phyloP scores from a whole-genome alignment of 164 flowering plant genomes.

The Santalum album region DNA sequence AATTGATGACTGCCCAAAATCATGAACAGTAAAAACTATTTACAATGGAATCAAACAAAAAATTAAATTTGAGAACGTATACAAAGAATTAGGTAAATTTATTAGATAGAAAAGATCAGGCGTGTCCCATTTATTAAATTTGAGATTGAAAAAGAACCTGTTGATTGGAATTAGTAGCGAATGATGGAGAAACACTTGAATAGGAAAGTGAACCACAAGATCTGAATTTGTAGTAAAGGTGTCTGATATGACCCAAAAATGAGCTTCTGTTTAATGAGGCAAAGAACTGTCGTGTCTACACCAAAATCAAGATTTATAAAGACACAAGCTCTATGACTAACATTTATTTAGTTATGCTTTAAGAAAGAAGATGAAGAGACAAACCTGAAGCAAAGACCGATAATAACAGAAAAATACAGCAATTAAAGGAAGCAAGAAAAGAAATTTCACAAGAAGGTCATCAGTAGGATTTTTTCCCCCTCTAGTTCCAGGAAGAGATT shows the following conservation, averaged over 20 bases:
- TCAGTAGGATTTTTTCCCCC: constrained; percentile 82
- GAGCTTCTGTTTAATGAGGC: constrained; percentile 40
- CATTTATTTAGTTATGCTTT: not conserved
- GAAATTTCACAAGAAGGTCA: constrained; percentile 44
- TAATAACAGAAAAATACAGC: constrained; percentile 42
- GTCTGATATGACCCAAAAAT: constrained; percentile 48
- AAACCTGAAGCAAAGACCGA: constrained; percentile 61
- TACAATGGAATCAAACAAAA: not conserved
- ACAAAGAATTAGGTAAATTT: too few relatives aligned
- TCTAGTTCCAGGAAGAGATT: constrained; percentile 88
- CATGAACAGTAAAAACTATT: not conserved
- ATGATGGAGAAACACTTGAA: constrained; percentile 40
- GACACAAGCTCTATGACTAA: too few relatives aligned
- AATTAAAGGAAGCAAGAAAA: constrained; percentile 63
- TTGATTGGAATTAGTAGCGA: constrained; percentile 38
- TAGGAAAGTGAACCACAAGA: constrained; percentile 44
- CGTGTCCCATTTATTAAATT: not conserved
- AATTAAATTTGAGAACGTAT: too few relatives aligned
- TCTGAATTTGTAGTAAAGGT: constrained; percentile 52
- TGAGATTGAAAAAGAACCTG: constrained; percentile 32
- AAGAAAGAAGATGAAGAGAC: constrained; percentile 6
- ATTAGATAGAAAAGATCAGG: not conserved
- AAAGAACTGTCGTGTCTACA: constrained; percentile 37
- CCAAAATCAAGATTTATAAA: constrained; percentile 8
- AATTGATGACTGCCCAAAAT: constrained; percentile 32